A percentile compares a stretch with the other conserved stretches of the same genome.
Conservation (phyloP, 2,329 filamentous ascomycete genomes). For the Beauveria pseudobassiana region DNA sequence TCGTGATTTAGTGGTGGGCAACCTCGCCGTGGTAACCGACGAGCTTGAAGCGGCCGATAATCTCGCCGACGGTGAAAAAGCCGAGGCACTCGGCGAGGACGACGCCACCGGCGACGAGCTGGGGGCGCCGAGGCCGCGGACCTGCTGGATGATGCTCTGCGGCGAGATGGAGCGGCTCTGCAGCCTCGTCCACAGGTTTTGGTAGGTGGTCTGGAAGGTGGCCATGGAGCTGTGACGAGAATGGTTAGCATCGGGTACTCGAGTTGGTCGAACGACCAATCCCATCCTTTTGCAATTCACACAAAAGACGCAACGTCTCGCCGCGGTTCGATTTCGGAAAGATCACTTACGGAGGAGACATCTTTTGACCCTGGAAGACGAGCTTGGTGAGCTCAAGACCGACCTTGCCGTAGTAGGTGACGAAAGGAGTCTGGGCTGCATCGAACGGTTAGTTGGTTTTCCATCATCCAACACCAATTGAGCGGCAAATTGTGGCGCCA, state of each 20-base stretch:
- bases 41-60: conserved; percentile 91
- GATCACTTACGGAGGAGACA: conserved; percentile 82
- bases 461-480: background rate
- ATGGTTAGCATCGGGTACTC: conserved; percentile 1
- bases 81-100: conserved; percentile 80
- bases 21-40: conserved; percentile 78
- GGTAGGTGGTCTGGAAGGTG: conserved; percentile 82
- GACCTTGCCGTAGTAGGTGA: conserved; percentile 88
- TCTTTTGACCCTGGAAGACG: conserved; percentile 80
- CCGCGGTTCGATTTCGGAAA: background rate
- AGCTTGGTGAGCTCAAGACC: conserved; percentile 81
- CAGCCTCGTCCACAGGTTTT: conserved; percentile 62
- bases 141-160: conserved; percentile 43
- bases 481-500: background rate
- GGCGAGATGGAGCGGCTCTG: conserved; percentile 58
- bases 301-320: background rate
- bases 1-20: conserved; percentile 43
- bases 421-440: conserved; percentile 74
- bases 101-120: conserved; percentile 68
- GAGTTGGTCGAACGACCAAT: background rate
- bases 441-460: background rate
- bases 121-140: conserved; percentile 65
- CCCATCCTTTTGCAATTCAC: too few species aligned
- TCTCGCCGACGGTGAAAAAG: conserved; percentile 97
- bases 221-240: conserved; percentile 53